Conservation (phyloP, 768 basidiomycete genomes). For the Russula brevipes region DNA sequence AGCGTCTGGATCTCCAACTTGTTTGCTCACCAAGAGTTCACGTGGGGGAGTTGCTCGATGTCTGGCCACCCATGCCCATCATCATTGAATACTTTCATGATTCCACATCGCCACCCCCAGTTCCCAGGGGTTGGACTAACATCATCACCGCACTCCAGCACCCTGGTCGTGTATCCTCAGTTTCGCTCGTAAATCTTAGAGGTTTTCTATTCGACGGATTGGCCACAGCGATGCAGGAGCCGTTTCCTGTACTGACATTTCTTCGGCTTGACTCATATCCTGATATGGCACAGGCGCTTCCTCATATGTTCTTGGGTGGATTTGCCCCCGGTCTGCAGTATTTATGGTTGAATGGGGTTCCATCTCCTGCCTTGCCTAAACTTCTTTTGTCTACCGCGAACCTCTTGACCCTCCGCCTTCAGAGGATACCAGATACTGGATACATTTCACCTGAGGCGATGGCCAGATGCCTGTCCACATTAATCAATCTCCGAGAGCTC, state of each 20-base stretch:
- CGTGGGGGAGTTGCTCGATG: slow-evolving; percentile 6
- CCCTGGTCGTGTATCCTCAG: not conserved
- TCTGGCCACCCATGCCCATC: not conserved
- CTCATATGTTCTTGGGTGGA: too few relatives aligned
- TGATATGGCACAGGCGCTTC: too few relatives aligned
- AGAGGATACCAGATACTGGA: slow-evolving; percentile 3
- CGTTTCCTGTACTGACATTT: too few relatives aligned
- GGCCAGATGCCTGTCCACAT: not conserved
- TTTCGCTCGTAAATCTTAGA: not conserved
- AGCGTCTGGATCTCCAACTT: slow-evolving; percentile 3
- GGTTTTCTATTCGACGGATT: not conserved
- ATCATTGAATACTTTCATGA: not conserved
- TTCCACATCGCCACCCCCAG: not conserved
- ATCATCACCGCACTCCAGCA: slow-evolving; percentile 5
- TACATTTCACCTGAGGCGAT: slow-evolving; percentile 5
- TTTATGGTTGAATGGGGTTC: too few relatives aligned
- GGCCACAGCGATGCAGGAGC: not conserved
- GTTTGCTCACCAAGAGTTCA: not conserved
- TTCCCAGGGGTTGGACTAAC: not conserved
- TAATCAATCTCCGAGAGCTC: not conserved
- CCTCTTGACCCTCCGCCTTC: slow-evolving; percentile 5
- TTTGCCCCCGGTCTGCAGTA: too few relatives aligned
- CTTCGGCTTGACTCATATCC: too few relatives aligned
- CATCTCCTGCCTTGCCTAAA: too few relatives aligned
- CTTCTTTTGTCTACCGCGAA: not conserved